Percentiles rank a stretch among this genome's conserved stretches.
Evolutionary conservation across 1,139 yeast genomes (phyloP).

Genomic region (Taphrina wiesneri): DNA sequence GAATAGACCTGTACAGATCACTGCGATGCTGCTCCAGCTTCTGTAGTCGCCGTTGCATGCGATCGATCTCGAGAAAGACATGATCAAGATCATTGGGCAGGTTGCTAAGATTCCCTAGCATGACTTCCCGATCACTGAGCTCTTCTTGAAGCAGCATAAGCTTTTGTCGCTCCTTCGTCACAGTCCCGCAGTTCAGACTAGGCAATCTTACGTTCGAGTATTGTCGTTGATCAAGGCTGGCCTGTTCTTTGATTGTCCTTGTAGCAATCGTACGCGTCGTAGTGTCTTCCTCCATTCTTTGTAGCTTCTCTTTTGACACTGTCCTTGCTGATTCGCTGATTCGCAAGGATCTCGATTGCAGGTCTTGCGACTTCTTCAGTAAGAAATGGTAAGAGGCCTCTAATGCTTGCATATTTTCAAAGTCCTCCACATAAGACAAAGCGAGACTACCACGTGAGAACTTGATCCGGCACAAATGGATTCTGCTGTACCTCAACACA

Average conservation of each 20-base stretch:
- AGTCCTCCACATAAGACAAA: neutral
- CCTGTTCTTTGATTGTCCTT: neutral
- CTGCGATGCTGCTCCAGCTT: neutral
- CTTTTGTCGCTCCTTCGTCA: neutral
- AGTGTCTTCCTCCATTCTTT: neutral
- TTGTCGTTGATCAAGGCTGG: neutral
- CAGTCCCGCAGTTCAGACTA: neutral
- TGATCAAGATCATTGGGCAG: neutral
- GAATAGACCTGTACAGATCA: conserved; percentile 16
- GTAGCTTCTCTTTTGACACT: neutral
- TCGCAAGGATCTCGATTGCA: neutral
- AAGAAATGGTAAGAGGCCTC: neutral
- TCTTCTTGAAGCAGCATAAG: neutral
- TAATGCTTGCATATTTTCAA: neutral
- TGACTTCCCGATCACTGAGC: neutral
- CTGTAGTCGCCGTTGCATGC: conserved; percentile 8
- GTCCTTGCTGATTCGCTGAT: neutral
- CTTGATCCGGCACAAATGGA: neutral
- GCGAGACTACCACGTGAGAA: neutral
- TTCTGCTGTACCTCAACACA: neutral
- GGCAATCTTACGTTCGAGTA: neutral
- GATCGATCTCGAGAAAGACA: neutral
- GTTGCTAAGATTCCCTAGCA: neutral
- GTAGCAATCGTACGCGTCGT: neutral
- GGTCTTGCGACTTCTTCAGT: neutral